Conservation (phyloP, 2,329 filamentous ascomycete genomes). For the Fusarium humuli region DNA sequence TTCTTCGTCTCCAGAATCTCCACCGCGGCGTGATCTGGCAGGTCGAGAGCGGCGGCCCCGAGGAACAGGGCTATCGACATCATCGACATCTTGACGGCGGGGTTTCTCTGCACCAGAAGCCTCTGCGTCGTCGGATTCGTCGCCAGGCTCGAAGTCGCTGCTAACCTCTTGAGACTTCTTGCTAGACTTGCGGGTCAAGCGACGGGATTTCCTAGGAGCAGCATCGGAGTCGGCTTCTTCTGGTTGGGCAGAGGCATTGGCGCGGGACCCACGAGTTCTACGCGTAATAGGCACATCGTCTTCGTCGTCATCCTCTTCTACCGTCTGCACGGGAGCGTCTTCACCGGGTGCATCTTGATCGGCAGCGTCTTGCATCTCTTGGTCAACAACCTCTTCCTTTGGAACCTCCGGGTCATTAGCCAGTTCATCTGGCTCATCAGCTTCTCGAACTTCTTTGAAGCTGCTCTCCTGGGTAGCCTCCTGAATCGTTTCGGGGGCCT, state of each 20-base stretch:
- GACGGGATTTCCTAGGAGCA: slow-evolving; percentile 54
- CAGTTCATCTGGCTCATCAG: slow-evolving; percentile 54
- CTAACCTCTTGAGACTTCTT: slow-evolving; percentile 66
- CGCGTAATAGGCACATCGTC: slow-evolving; percentile 63
- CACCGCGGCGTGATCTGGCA: slow-evolving; percentile 60
- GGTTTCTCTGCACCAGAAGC: slow-evolving; percentile 56
- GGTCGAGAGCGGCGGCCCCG: slow-evolving; percentile 61
- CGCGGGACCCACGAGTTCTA: slow-evolving; percentile 56
- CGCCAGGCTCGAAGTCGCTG: slow-evolving; percentile 71
- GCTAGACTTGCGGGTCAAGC: slow-evolving; percentile 61
- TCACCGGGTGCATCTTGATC: slow-evolving; percentile 48
- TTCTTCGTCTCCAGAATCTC: slow-evolving; percentile 68
- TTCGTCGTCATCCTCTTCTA: slow-evolving; percentile 58
- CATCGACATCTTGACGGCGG: slow-evolving; percentile 56
- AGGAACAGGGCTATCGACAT: slow-evolving; percentile 61
- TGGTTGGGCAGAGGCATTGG: slow-evolving; percentile 45
- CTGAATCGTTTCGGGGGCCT: slow-evolving; percentile 60
- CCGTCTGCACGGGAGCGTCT: slow-evolving; percentile 48
- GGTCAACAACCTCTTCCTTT: slow-evolving; percentile 48
- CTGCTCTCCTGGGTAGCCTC: slow-evolving; percentile 67
- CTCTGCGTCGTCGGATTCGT: slow-evolving; percentile 68
- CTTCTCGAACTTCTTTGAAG: slow-evolving; percentile 51
- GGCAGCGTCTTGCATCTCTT: slow-evolving; percentile 47
- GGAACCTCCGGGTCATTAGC: slow-evolving; percentile 49
- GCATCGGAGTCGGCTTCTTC: slow-evolving; percentile 50